Evolutionary conservation across 768 basidiomycete species (phyloP), one percentile per base, ranked within the genome.

Genomic region (Xanthoconium purpureum): DNA sequence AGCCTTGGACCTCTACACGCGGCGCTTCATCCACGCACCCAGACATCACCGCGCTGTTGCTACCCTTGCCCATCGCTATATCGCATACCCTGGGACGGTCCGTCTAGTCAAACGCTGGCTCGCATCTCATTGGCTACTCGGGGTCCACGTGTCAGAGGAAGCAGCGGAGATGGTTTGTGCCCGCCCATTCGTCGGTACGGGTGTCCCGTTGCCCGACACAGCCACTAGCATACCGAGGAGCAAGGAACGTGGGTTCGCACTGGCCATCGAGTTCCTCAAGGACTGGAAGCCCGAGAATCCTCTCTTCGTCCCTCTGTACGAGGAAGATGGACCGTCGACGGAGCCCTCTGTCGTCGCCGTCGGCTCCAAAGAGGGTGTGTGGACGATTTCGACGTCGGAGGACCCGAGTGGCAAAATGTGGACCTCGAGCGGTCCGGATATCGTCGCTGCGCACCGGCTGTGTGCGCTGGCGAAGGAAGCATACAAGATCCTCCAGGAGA

Each of bases 61-160:
- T 0, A 81, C 88, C 3, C 75, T 98, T 18, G 86, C 84, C 48
- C 94, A 98, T 70, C 84, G 83, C 46, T 88, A 84, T 65, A 71
- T 83, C 0, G 89, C 94, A 12, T 97, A 85, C 71, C 80, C 92
- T 3, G 84, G 88, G 10, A 94, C 95, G 0, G 89, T 91, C 15
- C 80, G 97, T 38, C 79, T 98, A 15, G 82, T 91, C 49, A 96
- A 98, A 74, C 82, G 96, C 42, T 99, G 97, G 97, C 76, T 98
- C 52, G 84, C 90, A 1, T 77, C 88, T 8, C 97, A 99, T 67
- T 92, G 90, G 88, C 79, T 97, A 54, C 80, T 98, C 35, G 78
- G 81, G 5, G 72, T 78, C 0, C 88, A 92, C 62, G 76, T 98
- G 51, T 79, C 80, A 7, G 81, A 84, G 56, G 93, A 98, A 68